Evolutionary conservation across 2,329 filamentous ascomycete species (phyloP).

Genomic region (Lachnellula arida): DNA sequence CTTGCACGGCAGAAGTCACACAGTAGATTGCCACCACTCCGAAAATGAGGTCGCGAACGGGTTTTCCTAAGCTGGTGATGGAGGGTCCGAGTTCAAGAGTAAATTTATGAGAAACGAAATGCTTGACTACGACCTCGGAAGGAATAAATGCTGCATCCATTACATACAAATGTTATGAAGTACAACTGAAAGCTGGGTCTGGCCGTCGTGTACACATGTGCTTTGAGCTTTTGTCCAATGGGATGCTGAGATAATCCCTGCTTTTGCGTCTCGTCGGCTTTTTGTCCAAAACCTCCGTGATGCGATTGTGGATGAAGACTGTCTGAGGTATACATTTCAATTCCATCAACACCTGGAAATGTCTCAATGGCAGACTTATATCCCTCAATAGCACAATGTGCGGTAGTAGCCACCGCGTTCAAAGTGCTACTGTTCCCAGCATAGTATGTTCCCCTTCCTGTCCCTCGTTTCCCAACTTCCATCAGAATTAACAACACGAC

Average conservation of each 20-base stretch:
- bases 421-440: constrained; percentile 91
- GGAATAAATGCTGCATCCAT: constrained; percentile 37
- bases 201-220: neutral
- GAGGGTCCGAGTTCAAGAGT: constrained; percentile 47
- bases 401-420: constrained; percentile 78
- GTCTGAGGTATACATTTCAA: neutral
- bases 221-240: neutral
- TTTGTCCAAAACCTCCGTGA: neutral
- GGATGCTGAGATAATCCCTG: neutral
- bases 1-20: constrained; percentile 32
- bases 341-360: constrained; percentile 10
- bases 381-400: constrained; percentile 85
- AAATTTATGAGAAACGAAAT: constrained; percentile 45
- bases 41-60: constrained; percentile 46
- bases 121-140: constrained; percentile 39
- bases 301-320: neutral
- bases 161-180: constrained; percentile 5
- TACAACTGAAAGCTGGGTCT: neutral
- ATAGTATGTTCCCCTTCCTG: constrained; percentile 62
- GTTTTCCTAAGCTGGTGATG: constrained; percentile 43
- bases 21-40: constrained; percentile 40
- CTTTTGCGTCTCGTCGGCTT: neutral
- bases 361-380: constrained; percentile 70
- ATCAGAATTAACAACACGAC: constrained; percentile 21
- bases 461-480: too few species aligned